phyloP scores from a whole-genome alignment of 495 filamentous ascomycete species.

The Margaritispora aquatica region DNA sequence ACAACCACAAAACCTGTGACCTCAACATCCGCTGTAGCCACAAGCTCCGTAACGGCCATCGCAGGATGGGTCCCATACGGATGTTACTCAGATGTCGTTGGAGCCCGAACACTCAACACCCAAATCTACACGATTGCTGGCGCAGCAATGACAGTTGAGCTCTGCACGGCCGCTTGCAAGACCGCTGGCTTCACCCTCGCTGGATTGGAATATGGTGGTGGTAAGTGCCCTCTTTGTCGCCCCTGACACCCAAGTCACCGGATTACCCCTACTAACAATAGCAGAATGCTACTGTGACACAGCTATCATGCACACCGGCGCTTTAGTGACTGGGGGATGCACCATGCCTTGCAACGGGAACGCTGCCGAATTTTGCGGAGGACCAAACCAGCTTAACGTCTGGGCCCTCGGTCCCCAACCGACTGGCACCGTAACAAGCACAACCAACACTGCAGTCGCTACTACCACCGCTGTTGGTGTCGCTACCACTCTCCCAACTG shows the following conservation, averaged over 20 bases:
- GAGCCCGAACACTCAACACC: conserved; percentile 14
- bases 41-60: not conserved
- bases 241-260: conserved; percentile 9
- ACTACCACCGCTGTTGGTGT: not conserved
- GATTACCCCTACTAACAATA: not conserved
- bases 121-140: conserved; percentile 10
- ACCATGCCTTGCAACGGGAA: conserved; percentile 14
- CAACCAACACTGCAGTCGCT: not conserved
- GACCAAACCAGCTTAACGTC: not conserved
- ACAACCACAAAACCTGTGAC: not conserved
- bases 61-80: not conserved
- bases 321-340: conserved; percentile 7
- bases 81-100: conserved; percentile 1
- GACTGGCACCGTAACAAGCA: not conserved
- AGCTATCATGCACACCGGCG: conserved; percentile 20
- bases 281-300: conserved; percentile 58
- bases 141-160: conserved; percentile 21
- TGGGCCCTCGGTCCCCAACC: conserved; percentile 19
- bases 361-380: conserved; percentile 13
- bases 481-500: conserved; percentile 8
- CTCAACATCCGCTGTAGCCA: not conserved
- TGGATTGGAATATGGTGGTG: conserved; percentile 30
- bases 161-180: conserved; percentile 25
- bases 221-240: not conserved
- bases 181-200: conserved; percentile 26